Evolutionary conservation across 2,329 filamentous ascomycete species (phyloP).

Genomic region (Colletotrichum liaoningense): DNA sequence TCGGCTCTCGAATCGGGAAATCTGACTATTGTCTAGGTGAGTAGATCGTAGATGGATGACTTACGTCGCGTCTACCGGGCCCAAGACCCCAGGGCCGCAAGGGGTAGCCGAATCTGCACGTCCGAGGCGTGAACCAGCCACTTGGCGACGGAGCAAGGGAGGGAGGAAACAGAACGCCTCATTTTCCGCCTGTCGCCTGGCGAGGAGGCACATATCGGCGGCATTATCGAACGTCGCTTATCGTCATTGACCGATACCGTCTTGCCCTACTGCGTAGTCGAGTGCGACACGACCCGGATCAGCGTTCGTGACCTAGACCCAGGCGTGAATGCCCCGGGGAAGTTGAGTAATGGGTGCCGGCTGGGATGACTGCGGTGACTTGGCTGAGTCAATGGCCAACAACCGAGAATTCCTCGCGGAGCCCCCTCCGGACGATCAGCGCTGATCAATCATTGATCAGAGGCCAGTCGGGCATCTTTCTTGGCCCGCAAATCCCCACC

Average conservation of each 20-base stretch:
- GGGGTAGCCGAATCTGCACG: slow-evolving; percentile 11
- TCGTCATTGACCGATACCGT: slow-evolving; percentile 1
- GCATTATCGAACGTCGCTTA: slow-evolving; percentile 10
- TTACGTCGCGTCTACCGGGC: background rate
- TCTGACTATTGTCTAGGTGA: background rate
- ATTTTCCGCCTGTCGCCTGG: background rate
- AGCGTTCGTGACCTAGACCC: background rate
- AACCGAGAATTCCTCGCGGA: slow-evolving; percentile 1
- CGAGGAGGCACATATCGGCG: background rate
- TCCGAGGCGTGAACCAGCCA: background rate
- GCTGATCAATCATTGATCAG: slow-evolving; percentile 2
- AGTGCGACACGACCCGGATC: background rate
- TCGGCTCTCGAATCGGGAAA: background rate
- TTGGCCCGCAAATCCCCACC: background rate
- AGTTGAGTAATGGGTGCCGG: background rate
- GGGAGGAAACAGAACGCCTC: slow-evolving; percentile 9
- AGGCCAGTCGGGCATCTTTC: background rate
- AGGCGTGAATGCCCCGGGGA: background rate
- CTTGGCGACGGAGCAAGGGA: slow-evolving; percentile 17
- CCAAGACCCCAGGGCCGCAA: background rate
- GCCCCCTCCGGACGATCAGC: slow-evolving; percentile 2
- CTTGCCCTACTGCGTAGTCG: background rate
- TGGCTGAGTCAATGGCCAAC: slow-evolving; percentile 1
- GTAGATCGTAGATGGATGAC: background rate
- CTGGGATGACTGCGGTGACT: background rate